phyloP scores from a whole-genome alignment of 2,329 filamentous ascomycete species.

The Ceratocystiopsis minuta region DNA sequence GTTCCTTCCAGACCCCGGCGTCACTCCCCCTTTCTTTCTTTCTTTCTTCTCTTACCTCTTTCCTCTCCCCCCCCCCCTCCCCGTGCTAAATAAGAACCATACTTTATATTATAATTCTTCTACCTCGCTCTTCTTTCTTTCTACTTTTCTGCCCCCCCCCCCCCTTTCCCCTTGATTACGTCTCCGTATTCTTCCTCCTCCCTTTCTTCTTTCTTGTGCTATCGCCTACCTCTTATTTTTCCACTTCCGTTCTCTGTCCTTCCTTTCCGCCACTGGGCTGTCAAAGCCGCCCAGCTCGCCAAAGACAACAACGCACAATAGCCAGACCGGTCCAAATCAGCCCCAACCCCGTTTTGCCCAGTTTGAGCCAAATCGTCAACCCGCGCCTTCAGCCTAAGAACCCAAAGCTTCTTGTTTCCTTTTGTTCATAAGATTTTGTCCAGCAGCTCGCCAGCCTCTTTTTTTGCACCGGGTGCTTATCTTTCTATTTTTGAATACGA shows the following conservation, averaged over 20 bases:
- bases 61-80: too few species aligned
- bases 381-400: too few species aligned
- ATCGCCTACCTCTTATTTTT: too few species aligned
- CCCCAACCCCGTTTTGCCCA: too few species aligned
- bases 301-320: too few species aligned
- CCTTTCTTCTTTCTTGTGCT: not conserved
- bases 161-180: not conserved
- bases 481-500: too few species aligned
- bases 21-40: not conserved
- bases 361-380: too few species aligned
- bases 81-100: not conserved
- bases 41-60: not conserved
- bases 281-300: too few species aligned
- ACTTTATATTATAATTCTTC: not conserved
- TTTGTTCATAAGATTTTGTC: not conserved
- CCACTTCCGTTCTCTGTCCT: not conserved
- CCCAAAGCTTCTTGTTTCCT: not conserved
- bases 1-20: not conserved
- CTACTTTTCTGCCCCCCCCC: too few species aligned
- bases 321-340: too few species aligned
- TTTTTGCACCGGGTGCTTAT: too few species aligned
- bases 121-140: not conserved
- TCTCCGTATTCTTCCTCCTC: not conserved
- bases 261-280: not conserved
- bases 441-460: not conserved